Conservation (phyloP, 2,329 filamentous ascomycete species). For the Ophiocordyceps sinensis region DNA sequence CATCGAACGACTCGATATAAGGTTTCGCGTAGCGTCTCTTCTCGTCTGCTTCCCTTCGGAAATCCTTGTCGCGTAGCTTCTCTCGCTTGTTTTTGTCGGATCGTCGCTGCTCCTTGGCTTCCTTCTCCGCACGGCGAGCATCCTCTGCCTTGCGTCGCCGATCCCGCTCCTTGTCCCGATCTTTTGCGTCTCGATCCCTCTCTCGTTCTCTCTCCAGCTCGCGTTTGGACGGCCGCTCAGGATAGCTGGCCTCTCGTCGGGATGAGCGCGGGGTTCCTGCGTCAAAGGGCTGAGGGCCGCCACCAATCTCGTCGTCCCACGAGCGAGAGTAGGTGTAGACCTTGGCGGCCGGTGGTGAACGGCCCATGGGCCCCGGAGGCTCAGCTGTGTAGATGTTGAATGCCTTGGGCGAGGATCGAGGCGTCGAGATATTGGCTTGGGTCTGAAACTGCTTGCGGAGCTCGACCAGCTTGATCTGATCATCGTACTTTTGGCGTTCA, state of each 20-base stretch:
- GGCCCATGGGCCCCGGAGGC: slow-evolving; percentile 11
- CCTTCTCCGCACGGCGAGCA: slow-evolving; percentile 15
- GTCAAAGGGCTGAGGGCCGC: slow-evolving; percentile 27
- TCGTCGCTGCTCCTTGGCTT: slow-evolving; percentile 17
- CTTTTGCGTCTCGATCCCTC: slow-evolving; percentile 4
- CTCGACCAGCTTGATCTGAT: slow-evolving; percentile 52
- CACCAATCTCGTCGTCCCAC: slow-evolving; percentile 31
- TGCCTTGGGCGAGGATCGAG: slow-evolving; percentile 25
- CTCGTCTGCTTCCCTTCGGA: slow-evolving; percentile 20
- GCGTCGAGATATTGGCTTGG: slow-evolving; percentile 27
- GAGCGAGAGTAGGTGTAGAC: slow-evolving; percentile 23
- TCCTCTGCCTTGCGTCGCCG: slow-evolving; percentile 10
- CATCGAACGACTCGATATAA: slow-evolving; percentile 21
- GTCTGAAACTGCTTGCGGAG: slow-evolving; percentile 39
- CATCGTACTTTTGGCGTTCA: slow-evolving; percentile 63
- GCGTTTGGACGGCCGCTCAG: slow-evolving; percentile 28
- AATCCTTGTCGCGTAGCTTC: slow-evolving; percentile 23
- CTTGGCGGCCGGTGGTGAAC: slow-evolving; percentile 13
- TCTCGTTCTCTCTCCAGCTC: slow-evolving; percentile 24
- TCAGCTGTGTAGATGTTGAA: slow-evolving; percentile 37
- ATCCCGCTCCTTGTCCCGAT: slow-evolving; percentile 9
- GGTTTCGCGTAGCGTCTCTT: slow-evolving; percentile 20
- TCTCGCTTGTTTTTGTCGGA: slow-evolving; percentile 19
- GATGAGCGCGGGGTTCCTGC: slow-evolving; percentile 18
- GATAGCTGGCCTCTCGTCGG: slow-evolving; percentile 33